A percentile compares a stretch with the other conserved stretches of the same genome.
Evolutionary conservation across 2,329 filamentous ascomycete species (phyloP).

Genomic region (Calonectria naviculata): DNA sequence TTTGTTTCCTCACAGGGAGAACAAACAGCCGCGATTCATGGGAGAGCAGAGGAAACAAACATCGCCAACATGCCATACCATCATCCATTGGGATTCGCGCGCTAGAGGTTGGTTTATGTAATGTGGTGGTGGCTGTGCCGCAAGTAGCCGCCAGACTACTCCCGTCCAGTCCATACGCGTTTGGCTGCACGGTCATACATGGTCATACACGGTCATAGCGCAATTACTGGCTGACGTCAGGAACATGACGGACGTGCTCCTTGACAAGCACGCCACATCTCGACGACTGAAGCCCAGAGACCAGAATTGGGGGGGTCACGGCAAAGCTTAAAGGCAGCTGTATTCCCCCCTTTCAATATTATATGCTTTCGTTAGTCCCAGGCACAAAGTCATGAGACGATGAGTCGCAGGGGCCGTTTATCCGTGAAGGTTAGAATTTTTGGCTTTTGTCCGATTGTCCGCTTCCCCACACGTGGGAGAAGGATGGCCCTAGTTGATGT

Average conservation of each 20-base stretch:
- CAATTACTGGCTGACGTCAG: neutral
- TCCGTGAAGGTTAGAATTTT: neutral
- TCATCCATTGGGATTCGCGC: too few species aligned
- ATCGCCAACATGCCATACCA: too few species aligned
- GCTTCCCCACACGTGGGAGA: neutral
- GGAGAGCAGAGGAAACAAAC: too few species aligned
- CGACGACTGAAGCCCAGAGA: neutral
- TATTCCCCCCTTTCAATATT: neutral
- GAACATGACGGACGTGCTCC: neutral
- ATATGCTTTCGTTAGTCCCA: neutral
- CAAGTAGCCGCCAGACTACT: neutral
- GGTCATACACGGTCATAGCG: neutral
- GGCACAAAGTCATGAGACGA: neutral
- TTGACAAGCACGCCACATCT: neutral
- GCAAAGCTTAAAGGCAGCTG: slow-evolving; percentile 1
- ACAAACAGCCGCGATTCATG: too few species aligned
- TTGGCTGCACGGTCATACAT: neutral
- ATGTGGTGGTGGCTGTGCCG: neutral
- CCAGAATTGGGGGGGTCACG: neutral
- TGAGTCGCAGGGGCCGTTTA: neutral
- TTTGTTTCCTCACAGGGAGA: too few species aligned
- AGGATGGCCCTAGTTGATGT: neutral
- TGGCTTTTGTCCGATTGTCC: neutral
- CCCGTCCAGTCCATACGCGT: neutral
- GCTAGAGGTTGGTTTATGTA: neutral